Evolutionary conservation across 75 land plant genomes (phyloP), one percentile per base, ranked within the genome.

Genomic region (Isoetes taiwanensis): DNA sequence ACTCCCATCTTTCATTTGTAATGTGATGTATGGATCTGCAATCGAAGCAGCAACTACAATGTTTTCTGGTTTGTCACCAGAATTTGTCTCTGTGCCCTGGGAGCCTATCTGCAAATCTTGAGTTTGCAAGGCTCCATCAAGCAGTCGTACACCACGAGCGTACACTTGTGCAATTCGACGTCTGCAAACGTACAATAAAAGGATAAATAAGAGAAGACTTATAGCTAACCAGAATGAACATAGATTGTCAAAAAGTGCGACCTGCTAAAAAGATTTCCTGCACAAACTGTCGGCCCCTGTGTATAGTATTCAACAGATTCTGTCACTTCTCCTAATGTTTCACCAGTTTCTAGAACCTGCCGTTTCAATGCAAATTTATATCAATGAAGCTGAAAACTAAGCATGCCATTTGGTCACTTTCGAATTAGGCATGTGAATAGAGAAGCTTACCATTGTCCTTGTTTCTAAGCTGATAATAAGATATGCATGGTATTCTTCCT

Each of bases 211-310:
- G 9, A 9, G 14, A 37, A 37, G 39, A 14, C 39, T 9, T 37
- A 14, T 37, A 9, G 14, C 39, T 37, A 14, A 9, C 39, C 9
- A 37, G 39, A 9, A 14, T 14, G 14, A 37, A 34, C 38, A 25
- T 34, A 57, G 34, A 41, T 17, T 35, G 43, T 20, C 42, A 57
- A 57, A 57, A 19, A 35, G 32, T 34, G 1, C 34, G 62, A 93
- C 98, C 95, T 88, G 61, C 96, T 83, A 68, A 94, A 94, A 32
- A 94, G 64, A 60, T 94, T 94, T 20, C 99, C 99, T 20, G 96
- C 90, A 48, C 79, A 72, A 55, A 94, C 61, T 34, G 99, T 88
- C 52, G 69, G 61, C 21, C 99, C 99, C 59, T 80, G 82, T 43
- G 93, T 82, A 62, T 64, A 94, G 57, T 88, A 94, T 61, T 94